These are phyloP conservation scores for Wickerhamiella vanderwaltii DNA, from an alignment of 805 yeast genomes.

Conservation along the genomic window DNA sequence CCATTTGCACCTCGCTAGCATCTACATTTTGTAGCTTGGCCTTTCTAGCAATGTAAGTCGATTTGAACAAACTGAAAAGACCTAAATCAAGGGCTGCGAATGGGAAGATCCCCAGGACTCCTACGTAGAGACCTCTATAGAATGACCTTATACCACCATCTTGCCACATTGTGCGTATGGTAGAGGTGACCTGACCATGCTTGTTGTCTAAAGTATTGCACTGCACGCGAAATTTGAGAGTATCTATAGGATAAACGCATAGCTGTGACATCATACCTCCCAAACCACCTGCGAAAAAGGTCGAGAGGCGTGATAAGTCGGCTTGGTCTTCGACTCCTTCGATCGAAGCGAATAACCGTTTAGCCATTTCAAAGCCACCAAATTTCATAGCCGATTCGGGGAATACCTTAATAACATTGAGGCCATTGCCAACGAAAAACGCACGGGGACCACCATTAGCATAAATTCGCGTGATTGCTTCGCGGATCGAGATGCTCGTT, in stretches of 20 bases:
- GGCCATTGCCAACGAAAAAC: conserved; percentile 90
- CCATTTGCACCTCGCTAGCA: conserved; percentile 56
- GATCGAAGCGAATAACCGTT: conserved; percentile 53
- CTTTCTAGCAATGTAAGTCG: conserved; percentile 54
- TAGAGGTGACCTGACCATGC: conserved; percentile 43
- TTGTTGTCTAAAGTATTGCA: conserved; percentile 53
- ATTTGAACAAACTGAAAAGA: conserved; percentile 76
- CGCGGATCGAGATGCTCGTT: conserved; percentile 54
- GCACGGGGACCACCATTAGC: conserved; percentile 78
- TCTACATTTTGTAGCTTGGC: conserved; percentile 42
- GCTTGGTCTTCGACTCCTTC: conserved; percentile 67
- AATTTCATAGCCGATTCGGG: conserved; percentile 97
- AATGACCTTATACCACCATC: conserved; percentile 72
- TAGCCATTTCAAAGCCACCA: conserved; percentile 86
- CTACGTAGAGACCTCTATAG: conserved; percentile 80
- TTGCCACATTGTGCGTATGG: conserved; percentile 64
- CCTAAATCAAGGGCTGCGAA: conserved; percentile 95
- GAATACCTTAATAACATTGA: conserved; percentile 84
- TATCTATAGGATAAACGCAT: conserved; percentile 89
- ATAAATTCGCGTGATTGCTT: conserved; percentile 73
- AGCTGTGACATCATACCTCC: conserved; percentile 94
- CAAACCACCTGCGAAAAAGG: conserved; percentile 87
- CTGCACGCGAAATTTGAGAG: conserved; percentile 83
- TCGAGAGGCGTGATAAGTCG: conserved; percentile 59
- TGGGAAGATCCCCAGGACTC: conserved; percentile 94